phyloP scores from a whole-genome alignment of 371 early-diverging fungal genomes.

The Saksenaea vasiformis region DNA sequence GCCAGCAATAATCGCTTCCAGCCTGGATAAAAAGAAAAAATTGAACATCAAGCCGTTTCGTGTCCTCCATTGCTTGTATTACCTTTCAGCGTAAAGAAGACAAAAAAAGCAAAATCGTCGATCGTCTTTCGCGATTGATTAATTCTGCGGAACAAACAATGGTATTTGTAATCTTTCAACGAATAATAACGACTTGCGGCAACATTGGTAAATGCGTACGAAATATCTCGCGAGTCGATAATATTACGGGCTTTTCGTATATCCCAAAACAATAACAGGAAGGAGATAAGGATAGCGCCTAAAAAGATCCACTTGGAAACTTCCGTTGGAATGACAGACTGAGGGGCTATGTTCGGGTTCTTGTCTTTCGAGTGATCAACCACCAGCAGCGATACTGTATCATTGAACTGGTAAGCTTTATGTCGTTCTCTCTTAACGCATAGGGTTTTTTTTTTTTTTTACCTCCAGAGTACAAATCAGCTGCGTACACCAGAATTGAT shows the following conservation, averaged over 20 bases:
- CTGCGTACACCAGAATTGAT: constrained; percentile 73
- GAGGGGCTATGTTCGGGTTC: neutral
- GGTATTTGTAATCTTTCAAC: constrained; percentile 69
- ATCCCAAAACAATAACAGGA: constrained; percentile 74
- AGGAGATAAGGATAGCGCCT: constrained; percentile 68
- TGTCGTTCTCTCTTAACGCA: neutral
- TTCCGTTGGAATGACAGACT: constrained; percentile 33
- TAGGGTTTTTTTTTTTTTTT: constrained; percentile 10
- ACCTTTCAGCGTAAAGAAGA: constrained; percentile 85
- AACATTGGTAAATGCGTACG: constrained; percentile 75
- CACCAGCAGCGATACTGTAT: constrained; percentile 15
- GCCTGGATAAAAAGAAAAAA: constrained; percentile 31
- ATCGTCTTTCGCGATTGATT: constrained; percentile 59
- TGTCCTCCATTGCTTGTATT: neutral
- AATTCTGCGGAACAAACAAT: constrained; percentile 80
- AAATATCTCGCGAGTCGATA: constrained; percentile 69
- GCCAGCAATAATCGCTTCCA: constrained; percentile 89
- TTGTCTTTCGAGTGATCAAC: constrained; percentile 8
- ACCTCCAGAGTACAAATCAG: constrained; percentile 72
- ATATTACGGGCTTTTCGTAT: constrained; percentile 69
- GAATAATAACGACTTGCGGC: constrained; percentile 70
- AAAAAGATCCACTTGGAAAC: constrained; percentile 66
- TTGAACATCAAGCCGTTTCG: neutral
- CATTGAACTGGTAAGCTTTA: neutral
- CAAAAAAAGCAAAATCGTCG: constrained; percentile 80